Evolutionary conservation across 73 alveolate species (phyloP).

Genomic region (Paramecium bursaria): DNA sequence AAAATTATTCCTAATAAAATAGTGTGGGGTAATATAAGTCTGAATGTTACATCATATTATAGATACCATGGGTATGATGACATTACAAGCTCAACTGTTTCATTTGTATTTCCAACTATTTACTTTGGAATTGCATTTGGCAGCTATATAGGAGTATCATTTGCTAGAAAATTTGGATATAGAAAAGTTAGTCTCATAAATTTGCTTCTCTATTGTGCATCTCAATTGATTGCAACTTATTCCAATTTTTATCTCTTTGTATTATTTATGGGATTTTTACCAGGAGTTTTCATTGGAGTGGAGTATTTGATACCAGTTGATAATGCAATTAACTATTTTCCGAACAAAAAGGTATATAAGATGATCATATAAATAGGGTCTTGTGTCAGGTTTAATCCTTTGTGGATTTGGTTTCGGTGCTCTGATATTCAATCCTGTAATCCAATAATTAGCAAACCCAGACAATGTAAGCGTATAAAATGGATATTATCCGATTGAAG

Average conservation of each 20-base stretch:
- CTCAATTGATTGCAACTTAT: constrained; percentile 34
- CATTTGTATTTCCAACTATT: constrained; percentile 47
- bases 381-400: constrained; percentile 19
- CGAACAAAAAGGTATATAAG: background rate
- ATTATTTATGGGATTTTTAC: constrained; percentile 25
- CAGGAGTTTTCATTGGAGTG: constrained; percentile 46
- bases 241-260: constrained; percentile 53
- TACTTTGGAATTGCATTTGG: constrained; percentile 58
- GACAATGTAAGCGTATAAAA: too few species aligned
- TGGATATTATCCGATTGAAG: too few species aligned
- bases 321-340: constrained; percentile 4
- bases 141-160: constrained; percentile 2
- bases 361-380: too few species aligned
- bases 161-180: constrained; percentile 50
- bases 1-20: background rate
- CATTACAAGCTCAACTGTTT: constrained; percentile 28
- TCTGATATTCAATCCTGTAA: constrained; percentile 44
- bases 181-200: constrained; percentile 11
- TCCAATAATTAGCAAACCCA: too few species aligned
- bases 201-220: constrained; percentile 38
- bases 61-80: constrained; percentile 37
- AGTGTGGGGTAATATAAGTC: constrained; percentile 53
- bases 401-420: constrained; percentile 60
- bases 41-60: constrained; percentile 51
- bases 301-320: constrained; percentile 57